A percentile compares a stretch with the other conserved stretches of the same genome.
These are phyloP conservation scores for Pichia occidentalis DNA, from an alignment of 805 yeast species.

Conservation along the genomic window DNA sequence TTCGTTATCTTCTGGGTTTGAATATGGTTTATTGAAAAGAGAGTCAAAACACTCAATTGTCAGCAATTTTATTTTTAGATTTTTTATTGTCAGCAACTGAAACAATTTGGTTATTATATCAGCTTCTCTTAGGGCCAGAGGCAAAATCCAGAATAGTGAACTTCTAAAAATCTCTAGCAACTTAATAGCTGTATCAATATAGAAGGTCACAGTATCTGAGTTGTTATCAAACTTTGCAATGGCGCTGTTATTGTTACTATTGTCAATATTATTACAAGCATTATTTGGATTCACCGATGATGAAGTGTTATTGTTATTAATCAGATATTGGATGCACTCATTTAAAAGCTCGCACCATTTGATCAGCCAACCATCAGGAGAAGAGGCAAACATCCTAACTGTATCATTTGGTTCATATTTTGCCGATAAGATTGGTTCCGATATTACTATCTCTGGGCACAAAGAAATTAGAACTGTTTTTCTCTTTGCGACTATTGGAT, in stretches of 20 bases:
- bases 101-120: conserved; percentile 62
- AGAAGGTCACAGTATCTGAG: too few species aligned
- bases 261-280: conserved; percentile 1
- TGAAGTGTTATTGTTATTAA: conserved; percentile 6
- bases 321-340: conserved; percentile 35
- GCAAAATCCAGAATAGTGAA: conserved; percentile 86
- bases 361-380: conserved; percentile 78
- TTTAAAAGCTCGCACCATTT: conserved; percentile 59
- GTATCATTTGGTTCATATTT: conserved; percentile 64
- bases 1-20: conserved; percentile 61
- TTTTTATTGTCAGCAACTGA: conserved; percentile 46
- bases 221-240: not conserved
- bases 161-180: conserved; percentile 79
- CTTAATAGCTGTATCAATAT: conserved; percentile 46
- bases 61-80: conserved; percentile 65
- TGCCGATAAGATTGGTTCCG: conserved; percentile 53
- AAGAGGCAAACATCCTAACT: conserved; percentile 57
- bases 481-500: conserved; percentile 79
- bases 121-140: conserved; percentile 61
- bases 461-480: conserved; percentile 71
- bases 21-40: conserved; percentile 72
- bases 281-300: conserved; percentile 6
- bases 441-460: conserved; percentile 77
- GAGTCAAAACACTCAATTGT: conserved; percentile 90
- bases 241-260: not conserved